phyloP scores from a whole-genome alignment of 2,329 filamentous ascomycete species.

The Claviceps sp. region DNA sequence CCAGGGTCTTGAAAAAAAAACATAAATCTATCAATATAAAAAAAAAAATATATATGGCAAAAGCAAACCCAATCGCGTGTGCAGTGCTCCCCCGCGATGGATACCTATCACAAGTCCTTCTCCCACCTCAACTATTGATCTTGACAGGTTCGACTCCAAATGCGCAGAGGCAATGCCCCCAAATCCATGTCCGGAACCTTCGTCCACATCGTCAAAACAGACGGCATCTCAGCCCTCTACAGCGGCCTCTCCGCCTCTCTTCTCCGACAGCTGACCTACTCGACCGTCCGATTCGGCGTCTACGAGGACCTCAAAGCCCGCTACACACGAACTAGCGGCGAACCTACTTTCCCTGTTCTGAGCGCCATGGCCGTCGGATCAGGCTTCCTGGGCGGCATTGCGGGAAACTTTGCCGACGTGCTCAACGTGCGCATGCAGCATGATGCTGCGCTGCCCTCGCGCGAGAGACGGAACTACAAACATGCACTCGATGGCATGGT shows the following conservation, averaged over 20 bases:
- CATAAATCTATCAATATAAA: too few species aligned
- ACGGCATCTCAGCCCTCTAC: conserved; percentile 75
- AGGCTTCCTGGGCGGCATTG: conserved; percentile 77
- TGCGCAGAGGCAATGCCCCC: conserved; percentile 60
- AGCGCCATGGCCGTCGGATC: conserved; percentile 71
- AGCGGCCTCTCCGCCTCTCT: conserved; percentile 84
- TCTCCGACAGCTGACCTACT: conserved; percentile 89
- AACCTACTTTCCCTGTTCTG: conserved; percentile 61
- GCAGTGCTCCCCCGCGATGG: too few species aligned
- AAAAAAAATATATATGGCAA: too few species aligned
- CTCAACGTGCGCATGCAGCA: conserved; percentile 98
- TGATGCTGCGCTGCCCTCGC: conserved; percentile 60
- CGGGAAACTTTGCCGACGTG: conserved; percentile 90
- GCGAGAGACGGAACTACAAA: conserved; percentile 73
- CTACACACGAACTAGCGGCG: conserved; percentile 32
- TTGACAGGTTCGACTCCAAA: conserved; percentile 70
- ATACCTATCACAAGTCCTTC: too few species aligned
- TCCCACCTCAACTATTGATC: neutral
- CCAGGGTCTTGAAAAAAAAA: too few species aligned
- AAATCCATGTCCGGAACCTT: conserved; percentile 80
- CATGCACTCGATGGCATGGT: conserved; percentile 77
- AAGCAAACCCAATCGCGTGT: too few species aligned
- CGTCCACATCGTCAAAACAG: conserved; percentile 59
- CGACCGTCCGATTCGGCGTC: conserved; percentile 87
- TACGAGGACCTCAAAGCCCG: conserved; percentile 85